phyloP scores from a whole-genome alignment of 2,329 filamentous ascomycete genomes.

The Arachnomyces sp. region DNA sequence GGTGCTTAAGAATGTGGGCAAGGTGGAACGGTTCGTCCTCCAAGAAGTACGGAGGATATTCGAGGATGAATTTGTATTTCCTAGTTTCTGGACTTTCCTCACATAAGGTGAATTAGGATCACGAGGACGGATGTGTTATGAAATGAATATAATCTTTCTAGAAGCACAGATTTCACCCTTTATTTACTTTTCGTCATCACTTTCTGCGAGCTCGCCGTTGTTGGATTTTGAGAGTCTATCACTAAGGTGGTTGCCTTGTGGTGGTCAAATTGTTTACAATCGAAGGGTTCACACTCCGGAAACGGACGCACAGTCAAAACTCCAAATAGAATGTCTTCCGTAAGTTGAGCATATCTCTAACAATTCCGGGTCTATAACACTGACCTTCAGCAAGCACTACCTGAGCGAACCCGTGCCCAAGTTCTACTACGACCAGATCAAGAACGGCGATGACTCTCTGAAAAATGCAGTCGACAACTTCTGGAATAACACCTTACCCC shows the following conservation, averaged over 20 bases:
- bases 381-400: constrained; percentile 1
- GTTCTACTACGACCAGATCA: constrained; percentile 5
- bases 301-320: too few relatives aligned
- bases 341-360: background rate
- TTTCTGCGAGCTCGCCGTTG: too few relatives aligned
- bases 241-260: too few relatives aligned
- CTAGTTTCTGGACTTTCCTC: constrained; percentile 96
- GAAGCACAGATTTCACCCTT: too few relatives aligned
- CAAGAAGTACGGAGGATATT: constrained; percentile 96
- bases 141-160: too few relatives aligned
- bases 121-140: too few relatives aligned
- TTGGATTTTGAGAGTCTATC: too few relatives aligned
- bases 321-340: constrained; percentile 3
- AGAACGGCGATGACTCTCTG: background rate
- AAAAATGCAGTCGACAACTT: constrained; percentile 2
- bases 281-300: too few relatives aligned
- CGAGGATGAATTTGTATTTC: constrained; percentile 97
- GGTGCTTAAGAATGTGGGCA: constrained; percentile 94
- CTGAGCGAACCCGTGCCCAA: constrained; percentile 1
- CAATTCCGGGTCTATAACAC: background rate
- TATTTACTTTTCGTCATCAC: too few relatives aligned
- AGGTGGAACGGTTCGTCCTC: constrained; percentile 94
- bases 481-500: constrained; percentile 4
- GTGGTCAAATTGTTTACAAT: too few relatives aligned
- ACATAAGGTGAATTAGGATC: constrained; percentile 50